A percentile compares a stretch with the other conserved stretches of the same genome.
These are phyloP conservation scores for Microsporum ferrugineum DNA, from an alignment of 2,329 filamentous ascomycete species.

Conservation along the genomic window DNA sequence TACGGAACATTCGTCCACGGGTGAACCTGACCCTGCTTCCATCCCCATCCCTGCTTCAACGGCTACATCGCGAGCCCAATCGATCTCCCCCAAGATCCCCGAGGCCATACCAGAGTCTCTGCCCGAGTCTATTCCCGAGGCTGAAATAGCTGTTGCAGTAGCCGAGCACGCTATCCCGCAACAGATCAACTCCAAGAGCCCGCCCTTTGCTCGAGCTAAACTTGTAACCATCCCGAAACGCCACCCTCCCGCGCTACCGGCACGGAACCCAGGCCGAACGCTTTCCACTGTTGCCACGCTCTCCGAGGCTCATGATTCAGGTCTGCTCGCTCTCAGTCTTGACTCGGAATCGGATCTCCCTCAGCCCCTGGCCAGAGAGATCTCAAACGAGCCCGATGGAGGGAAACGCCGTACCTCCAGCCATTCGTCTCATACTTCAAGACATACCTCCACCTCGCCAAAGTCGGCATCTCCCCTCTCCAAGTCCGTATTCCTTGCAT, in stretches of 20 bases:
- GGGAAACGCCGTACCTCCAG: not conserved
- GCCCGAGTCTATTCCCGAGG: not conserved
- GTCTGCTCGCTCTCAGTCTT: constrained; percentile 10
- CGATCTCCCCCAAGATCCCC: not conserved
- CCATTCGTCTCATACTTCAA: not conserved
- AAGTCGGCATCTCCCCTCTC: not conserved
- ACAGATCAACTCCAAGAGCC: constrained; percentile 50
- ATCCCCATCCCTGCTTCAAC: not conserved
- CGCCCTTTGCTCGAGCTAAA: constrained; percentile 62
- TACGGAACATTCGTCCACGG: not conserved
- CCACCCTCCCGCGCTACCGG: constrained; percentile 56
- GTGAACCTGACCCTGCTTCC: not conserved
- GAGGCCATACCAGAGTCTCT: not conserved
- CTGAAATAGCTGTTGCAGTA: constrained; percentile 7
- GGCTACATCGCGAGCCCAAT: not conserved
- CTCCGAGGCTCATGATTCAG: constrained; percentile 2
- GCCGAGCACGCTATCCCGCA: constrained; percentile 42
- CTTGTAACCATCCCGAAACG: constrained; percentile 79
- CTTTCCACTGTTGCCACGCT: not conserved
- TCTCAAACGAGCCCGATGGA: not conserved
- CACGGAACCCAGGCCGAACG: constrained; percentile 50
- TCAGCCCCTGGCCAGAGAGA: not conserved
- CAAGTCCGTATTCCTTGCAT: not conserved
- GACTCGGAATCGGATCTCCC: constrained; percentile 10
- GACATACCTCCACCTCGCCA: not conserved